Evolutionary conservation across 495 filamentous ascomycete genomes (phyloP), one percentile per base, ranked within the genome.

Genomic region (Ascodesmis nigricans): DNA sequence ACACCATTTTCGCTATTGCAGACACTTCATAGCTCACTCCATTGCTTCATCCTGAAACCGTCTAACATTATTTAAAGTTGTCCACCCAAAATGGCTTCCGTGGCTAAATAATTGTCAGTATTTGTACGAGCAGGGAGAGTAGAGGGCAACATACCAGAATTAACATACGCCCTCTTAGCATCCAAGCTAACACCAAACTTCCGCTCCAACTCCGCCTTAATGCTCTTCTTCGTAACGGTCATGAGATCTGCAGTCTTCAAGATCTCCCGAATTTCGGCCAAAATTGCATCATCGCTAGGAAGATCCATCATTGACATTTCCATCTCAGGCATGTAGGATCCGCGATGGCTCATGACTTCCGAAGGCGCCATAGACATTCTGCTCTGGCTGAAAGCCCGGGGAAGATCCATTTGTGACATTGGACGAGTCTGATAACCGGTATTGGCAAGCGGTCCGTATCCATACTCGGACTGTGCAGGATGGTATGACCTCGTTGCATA

Each of bases 221-320:
- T 75, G 39, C 75, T 78, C 70, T 95, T 99, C 73, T 99, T 99
- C 41, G 90, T 95, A 19, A 95, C 77, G 6, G 62, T 79, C 87
- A 99, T 99, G 46, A 99, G 59, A 60, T 99, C 90, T 1, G 80
- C 80, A 2, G 76, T 82, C 41, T 71, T 63, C 31, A 99, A 59
- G 35, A 99, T 90, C 45, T 92, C 83, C 25, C 87, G 63, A 37
- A 99, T 95, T 63, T 99, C 90, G 1, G 78, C 73, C 30, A 95
- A 58, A 30, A 99, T 62, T 13, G 79, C 73, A 53, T 99, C 87
- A 41, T 99, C 87, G 40, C 58, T 73, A 1, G 87, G 87, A 45
- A 91, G 54, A 13, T 64, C 61, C 20, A 73, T 48, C 41, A 66
- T 73, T 4, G 73, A 46, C 53, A 83, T 76, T 43, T 78, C 67